Evolutionary conservation across 768 basidiomycete species (phyloP).

Genomic region (Butyriboletus loyo): DNA sequence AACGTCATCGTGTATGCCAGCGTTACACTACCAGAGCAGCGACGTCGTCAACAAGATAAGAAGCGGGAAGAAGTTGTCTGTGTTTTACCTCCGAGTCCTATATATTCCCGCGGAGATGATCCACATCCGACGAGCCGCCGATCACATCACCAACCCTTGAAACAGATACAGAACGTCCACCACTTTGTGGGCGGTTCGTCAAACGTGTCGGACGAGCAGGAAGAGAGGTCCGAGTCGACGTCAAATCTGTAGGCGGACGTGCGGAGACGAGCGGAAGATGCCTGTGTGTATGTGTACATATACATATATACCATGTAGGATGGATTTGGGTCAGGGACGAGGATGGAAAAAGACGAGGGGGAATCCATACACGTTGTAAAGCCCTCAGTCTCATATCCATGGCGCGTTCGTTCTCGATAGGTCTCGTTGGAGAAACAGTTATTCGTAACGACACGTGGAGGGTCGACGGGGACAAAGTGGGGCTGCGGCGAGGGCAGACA

Average conservation of each 20-base stretch:
- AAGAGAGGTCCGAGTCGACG: constrained; percentile 24
- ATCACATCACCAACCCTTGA: constrained; percentile 24
- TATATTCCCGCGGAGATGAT: constrained; percentile 15
- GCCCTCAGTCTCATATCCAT: constrained; percentile 10
- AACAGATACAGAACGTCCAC: constrained; percentile 22
- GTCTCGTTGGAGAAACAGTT: not conserved
- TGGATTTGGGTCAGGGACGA: not conserved
- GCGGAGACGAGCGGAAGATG: constrained; percentile 3
- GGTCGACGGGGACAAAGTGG: not conserved
- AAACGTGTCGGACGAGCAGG: constrained; percentile 23
- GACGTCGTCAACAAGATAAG: no score
- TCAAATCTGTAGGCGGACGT: constrained; percentile 19
- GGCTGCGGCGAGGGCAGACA: not conserved
- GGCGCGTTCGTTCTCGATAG: not conserved
- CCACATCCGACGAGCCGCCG: constrained; percentile 1
- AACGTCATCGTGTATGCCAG: no score
- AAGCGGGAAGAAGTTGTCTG: not conserved
- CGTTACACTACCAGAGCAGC: no score
- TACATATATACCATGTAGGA: no score
- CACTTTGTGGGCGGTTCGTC: constrained; percentile 21
- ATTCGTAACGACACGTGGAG: constrained; percentile 1
- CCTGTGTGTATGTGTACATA: constrained; percentile 2
- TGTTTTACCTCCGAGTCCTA: not conserved
- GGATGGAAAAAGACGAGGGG: not conserved
- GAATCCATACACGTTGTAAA: constrained; percentile 9